A percentile compares a stretch with the other conserved stretches of the same genome.
These are phyloP conservation scores for Paraconiothyrium sp. DNA, from an alignment of 2,329 filamentous ascomycete species.

Conservation along the genomic window DNA sequence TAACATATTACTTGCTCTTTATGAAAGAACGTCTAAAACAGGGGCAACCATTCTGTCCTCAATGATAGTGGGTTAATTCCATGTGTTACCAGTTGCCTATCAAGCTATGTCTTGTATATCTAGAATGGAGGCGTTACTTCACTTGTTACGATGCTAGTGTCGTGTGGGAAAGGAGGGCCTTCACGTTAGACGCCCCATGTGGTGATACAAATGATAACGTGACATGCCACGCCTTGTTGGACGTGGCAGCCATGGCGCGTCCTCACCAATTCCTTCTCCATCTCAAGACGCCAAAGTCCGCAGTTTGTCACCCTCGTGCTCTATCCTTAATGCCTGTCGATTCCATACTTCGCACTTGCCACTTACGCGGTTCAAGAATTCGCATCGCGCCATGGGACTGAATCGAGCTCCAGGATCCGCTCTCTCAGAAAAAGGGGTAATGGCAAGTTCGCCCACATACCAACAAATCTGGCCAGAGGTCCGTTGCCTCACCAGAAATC, in stretches of 20 bases:
- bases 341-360: neutral
- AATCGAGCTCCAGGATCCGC: slow-evolving; percentile 24
- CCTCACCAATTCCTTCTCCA: neutral
- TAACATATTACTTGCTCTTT: slow-evolving; percentile 10
- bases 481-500: slow-evolving; percentile 1
- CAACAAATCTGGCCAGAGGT: neutral
- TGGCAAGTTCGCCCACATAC: neutral
- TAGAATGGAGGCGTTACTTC: neutral
- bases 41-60: slow-evolving; percentile 49
- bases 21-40: slow-evolving; percentile 34
- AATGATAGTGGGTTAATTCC: slow-evolving; percentile 43
- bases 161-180: neutral
- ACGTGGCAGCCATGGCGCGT: too few species aligned
- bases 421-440: neutral
- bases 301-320: neutral
- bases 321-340: neutral
- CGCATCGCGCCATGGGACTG: neutral
- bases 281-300: neutral
- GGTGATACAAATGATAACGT: neutral
- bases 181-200: neutral
- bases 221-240: neutral
- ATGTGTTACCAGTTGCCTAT: slow-evolving; percentile 49
- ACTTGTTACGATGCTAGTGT: neutral
- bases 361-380: neutral
- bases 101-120: slow-evolving; percentile 27